A percentile compares a stretch with the other conserved stretches of the same genome.
Conservation (phyloP, 805 yeast species). For the Blastobotrys americana region DNA sequence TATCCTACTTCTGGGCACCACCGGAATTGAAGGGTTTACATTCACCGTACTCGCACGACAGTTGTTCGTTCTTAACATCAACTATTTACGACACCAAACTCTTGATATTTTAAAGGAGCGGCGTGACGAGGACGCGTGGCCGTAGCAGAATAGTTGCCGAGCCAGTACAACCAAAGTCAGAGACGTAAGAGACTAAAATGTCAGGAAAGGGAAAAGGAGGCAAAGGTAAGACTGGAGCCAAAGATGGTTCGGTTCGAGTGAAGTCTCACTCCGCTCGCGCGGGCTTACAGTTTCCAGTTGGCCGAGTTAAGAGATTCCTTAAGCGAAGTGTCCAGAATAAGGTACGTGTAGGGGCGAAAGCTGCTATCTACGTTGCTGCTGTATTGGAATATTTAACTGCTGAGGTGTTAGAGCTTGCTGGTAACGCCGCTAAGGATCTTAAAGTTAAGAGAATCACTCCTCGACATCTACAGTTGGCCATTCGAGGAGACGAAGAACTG, state of each 20-base stretch:
- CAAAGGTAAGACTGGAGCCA: slow-evolving; percentile 88
- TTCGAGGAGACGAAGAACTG: slow-evolving; percentile 96
- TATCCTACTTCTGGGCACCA: too few relatives aligned
- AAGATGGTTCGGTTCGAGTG: slow-evolving; percentile 52
- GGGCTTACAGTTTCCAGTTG: slow-evolving; percentile 89
- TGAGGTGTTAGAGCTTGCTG: slow-evolving; percentile 94
- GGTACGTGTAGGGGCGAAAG: slow-evolving; percentile 73
- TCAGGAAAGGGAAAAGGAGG: slow-evolving; percentile 87
- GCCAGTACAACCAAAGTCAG: too few relatives aligned
- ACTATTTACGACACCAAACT: too few relatives aligned
- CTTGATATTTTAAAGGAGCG: background rate
- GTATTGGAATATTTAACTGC: slow-evolving; percentile 95
- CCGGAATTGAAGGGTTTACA: background rate
- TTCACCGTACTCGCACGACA: background rate
- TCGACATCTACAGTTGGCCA: slow-evolving; percentile 92
- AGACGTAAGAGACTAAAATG: too few relatives aligned
- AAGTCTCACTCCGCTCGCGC: slow-evolving; percentile 93
- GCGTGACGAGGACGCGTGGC: background rate
- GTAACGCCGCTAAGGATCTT: slow-evolving; percentile 95
- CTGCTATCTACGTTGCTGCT: slow-evolving; percentile 93
- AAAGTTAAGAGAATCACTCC: slow-evolving; percentile 96
- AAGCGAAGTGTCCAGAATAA: slow-evolving; percentile 84
- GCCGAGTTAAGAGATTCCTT: slow-evolving; percentile 95
- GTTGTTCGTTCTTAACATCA: background rate
- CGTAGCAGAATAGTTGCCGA: too few relatives aligned